Base-by-base conservation (phyloP, 805 yeast genomes). In the Myxozyma sirexii region DNA sequence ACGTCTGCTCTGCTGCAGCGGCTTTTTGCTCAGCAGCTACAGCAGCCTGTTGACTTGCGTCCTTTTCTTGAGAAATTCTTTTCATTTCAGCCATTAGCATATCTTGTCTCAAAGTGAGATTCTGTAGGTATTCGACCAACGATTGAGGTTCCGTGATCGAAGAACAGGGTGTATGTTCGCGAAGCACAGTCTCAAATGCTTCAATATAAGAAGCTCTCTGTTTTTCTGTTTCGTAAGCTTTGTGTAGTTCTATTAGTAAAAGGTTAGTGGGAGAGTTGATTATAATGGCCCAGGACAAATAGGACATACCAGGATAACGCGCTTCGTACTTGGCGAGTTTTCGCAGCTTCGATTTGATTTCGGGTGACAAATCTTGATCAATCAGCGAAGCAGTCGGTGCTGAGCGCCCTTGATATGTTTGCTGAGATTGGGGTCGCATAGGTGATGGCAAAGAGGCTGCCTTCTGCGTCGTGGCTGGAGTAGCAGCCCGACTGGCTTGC, bases 301-400 rank as follows among this genome's bases (percentile, higher is more conserved):
- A 39, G 21, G 2, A 2, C 68, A 33, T 54, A 67, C 84, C 76
- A 0, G 99, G 99, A 70, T 94, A 93, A 72, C 90, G 91, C 52
- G 87, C 87, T 72, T 93, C 98, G 72, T 92, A 93, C 71, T 90
- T 91, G 57, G 80, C 83, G 69, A 88, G 89, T 75, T 90, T 92
- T 57, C 80, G 80, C 72, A 91, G 73, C 68, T 86, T 87, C 4
- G 84, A 29, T 33, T 35, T 47, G 48, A 42, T 24, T 42, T 55
- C 59, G 8, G 59, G 42, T 1, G 54, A 27, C 19, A 54, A 29
- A 15, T 38, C 39, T n/a, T 33, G 48, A 4, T 52, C 56, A 8
- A 38, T 19, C 4, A 23, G 4, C 21, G 31, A 19, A 12, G 55
- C 4, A 4, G 35, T 43, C 6, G 56, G 56, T 26, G 24, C 42